phyloP scores from a whole-genome alignment of 257 asterid species.

The Penstemon eatonii region DNA sequence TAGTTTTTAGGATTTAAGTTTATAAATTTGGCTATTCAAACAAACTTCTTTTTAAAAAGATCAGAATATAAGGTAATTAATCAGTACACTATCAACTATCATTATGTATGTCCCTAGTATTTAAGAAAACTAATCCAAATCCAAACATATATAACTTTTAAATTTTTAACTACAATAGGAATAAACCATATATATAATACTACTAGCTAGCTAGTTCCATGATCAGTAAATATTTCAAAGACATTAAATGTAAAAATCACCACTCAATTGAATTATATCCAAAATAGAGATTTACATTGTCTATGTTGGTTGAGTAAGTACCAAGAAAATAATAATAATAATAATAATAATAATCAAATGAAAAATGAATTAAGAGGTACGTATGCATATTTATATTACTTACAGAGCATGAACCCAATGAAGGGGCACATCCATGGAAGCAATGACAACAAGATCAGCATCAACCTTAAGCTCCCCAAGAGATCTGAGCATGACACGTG shows the following conservation, averaged over 20 bases:
- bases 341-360: background rate
- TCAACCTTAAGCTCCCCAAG: slow-evolving; percentile 52
- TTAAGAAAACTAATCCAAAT: too few relatives aligned
- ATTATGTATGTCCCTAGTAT: too few relatives aligned
- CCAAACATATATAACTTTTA: too few relatives aligned
- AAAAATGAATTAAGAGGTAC: too few relatives aligned
- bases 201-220: too few relatives aligned
- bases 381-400: slow-evolving; percentile 22
- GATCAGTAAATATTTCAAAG: background rate
- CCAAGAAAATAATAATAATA: background rate
- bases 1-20: too few relatives aligned
- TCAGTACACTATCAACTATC: too few relatives aligned
- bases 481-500: slow-evolving; percentile 83
- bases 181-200: too few relatives aligned
- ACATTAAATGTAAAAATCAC: background rate
- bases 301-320: background rate
- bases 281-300: background rate
- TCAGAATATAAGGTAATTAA: too few relatives aligned
- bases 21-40: too few relatives aligned
- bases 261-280: background rate
- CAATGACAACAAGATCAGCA: slow-evolving; percentile 94
- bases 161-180: too few relatives aligned
- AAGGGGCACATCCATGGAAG: slow-evolving; percentile 86
- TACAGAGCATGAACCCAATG: slow-evolving; percentile 83
- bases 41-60: too few relatives aligned